Evolutionary conservation across 2,329 filamentous ascomycete species (phyloP), one percentile per base, ranked within the genome.

Genomic region (Neopestalotiopsis clavispora): DNA sequence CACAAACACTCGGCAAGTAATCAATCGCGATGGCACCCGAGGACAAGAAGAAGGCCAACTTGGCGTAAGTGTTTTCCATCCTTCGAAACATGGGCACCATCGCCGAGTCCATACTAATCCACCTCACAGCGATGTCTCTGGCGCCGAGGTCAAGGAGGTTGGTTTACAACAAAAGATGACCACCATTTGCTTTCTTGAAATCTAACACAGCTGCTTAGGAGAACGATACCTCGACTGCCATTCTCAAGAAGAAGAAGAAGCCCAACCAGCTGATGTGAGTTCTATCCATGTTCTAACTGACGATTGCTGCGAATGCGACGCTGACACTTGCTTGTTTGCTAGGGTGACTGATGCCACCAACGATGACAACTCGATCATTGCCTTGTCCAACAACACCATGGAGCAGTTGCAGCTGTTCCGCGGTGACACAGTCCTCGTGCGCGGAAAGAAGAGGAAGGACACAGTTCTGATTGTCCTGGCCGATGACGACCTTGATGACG

Each of bases 181-280:
- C 66, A 38, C 45, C 38, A 45, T 67, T 52, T 60, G 63, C 69
- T 49, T 68, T 66, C 70, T 73, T 69, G 57, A 40, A 75, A 71
- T 74, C 73, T 75, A 69, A 74, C 68, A 57, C 74, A 69, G 74
- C 74, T 76, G 69, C 34, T 73, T 61, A 97, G 91, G 91, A 94
- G 77, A 93, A 98, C 81, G 96, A 97, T 80, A 94, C 92, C 71
- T 90, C 96, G 66, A 99, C 96, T 60, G 96, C 96, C 75, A 99
- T 99, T 77, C 90, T 99, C 78, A 98, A 98, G 88, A 98, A 98
- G 90, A 99, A 99, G 92, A 99, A 99, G 95, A 99, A 99, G 94
- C 95, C 95, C 77, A 99, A 99, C 85, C 97, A 95, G 79, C 85
- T 99, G 82, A 97, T 99, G 94, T 97, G 87, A 82, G 91, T 82